Evolutionary conservation across 228 moss, liverwort and hornwort species (phyloP).

Genomic region (Sphagnum magellanicum): DNA sequence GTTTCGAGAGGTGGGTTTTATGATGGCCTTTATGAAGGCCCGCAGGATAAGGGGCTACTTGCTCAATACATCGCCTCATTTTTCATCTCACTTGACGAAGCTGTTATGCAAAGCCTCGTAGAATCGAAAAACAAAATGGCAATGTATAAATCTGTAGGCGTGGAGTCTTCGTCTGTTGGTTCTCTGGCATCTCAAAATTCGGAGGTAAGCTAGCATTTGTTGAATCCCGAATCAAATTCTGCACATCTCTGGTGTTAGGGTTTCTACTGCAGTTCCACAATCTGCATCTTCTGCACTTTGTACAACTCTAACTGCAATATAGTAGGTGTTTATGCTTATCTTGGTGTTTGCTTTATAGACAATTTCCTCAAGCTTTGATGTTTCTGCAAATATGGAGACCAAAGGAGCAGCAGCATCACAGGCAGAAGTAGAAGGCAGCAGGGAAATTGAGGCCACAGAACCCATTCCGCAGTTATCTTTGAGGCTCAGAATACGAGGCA

Average conservation of each 20-base stretch:
- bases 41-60: constrained; percentile 39
- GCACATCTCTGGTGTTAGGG: no score
- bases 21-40: constrained; percentile 14
- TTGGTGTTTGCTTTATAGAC: constrained; percentile 11
- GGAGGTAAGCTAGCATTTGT: constrained; percentile 8
- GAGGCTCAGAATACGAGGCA: constrained; percentile 27
- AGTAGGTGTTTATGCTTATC: not conserved
- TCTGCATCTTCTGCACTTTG: no score
- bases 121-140: constrained; percentile 40
- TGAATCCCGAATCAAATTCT: no score
- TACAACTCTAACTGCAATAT: no score
- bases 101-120: constrained; percentile 40
- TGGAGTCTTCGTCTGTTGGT: not conserved
- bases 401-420: constrained; percentile 4
- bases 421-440: constrained; percentile 7
- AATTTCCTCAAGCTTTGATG: constrained; percentile 14
- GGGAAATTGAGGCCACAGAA: constrained; percentile 13
- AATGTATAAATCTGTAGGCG: constrained; percentile 34
- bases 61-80: constrained; percentile 41
- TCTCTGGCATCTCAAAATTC: constrained; percentile 4
- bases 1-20: no score
- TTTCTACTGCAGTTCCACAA: no score
- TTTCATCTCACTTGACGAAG: constrained; percentile 37
- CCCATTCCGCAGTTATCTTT: constrained; percentile 35
- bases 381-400: constrained; percentile 7